Evolutionary conservation across 768 basidiomycete genomes (phyloP), one percentile per base, ranked within the genome.

Genomic region (Serendipita indica): DNA sequence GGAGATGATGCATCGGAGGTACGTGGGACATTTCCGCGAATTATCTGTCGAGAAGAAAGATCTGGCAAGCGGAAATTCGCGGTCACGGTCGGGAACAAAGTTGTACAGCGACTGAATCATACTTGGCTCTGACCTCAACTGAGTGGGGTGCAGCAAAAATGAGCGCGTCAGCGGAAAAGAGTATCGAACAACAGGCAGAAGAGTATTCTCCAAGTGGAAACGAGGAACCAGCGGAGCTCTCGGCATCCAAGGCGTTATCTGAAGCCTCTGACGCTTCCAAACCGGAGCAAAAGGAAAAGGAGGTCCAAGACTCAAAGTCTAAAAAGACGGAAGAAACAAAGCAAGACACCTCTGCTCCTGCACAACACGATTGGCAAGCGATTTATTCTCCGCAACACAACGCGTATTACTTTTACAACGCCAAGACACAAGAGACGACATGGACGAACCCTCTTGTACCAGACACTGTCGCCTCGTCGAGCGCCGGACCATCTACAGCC

Each of bases 391-490:
- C 86, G 1, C 74, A 82, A 61, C 80, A 86, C 72, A 84, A 79
- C 69, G 76, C 85, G 7, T 91, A 91, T 71, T 91, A 91, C 69
- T 91, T 89, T 73, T 86, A 76, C 75, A 91, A 89, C 69, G 60
- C 79, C 7, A 68, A 71, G 61, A 89, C 88, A 0, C 74, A 82
- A 57, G 80, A 89, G 71, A 90, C 88, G 16, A 90, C 88, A 2
- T 90, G 89, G 89, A 72, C 73, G 28, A 90, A 90, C 65, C 88
- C 88, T 7, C 73, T 91, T 20, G 5, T 22, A 59, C 20, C 18
- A n/a, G 16, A n/a, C 7, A 6, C 41, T 7, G n/a, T 18, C 35
- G 35, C 35, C 12, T 39, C 35, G 13, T 7, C 7, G 7, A 25
- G 18, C 41, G 27, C 41, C 7, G 27, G 27, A 18, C 41, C 41